A percentile compares a stretch with the other conserved stretches of the same genome.
Conservation (phyloP, 495 filamentous ascomycete genomes). For the Xylaria intraflava region DNA sequence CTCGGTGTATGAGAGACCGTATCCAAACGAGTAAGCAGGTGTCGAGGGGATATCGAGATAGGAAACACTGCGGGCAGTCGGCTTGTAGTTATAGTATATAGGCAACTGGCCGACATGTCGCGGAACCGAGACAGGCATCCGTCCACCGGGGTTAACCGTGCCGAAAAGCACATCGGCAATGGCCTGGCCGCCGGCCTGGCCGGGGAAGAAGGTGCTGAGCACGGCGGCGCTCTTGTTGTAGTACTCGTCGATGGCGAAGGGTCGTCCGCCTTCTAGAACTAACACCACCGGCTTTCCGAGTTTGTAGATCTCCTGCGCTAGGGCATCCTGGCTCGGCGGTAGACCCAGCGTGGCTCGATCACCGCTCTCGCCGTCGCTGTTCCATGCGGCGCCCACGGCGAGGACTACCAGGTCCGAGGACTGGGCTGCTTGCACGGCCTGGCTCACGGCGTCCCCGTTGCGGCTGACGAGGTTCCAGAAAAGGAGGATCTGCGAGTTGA, state of each 20-base stretch:
- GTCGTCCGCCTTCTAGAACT: constrained; percentile 38
- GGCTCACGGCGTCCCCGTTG: constrained; percentile 25
- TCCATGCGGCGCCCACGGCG: constrained; percentile 37
- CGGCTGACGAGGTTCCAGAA: constrained; percentile 43
- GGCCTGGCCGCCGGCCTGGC: constrained; percentile 43
- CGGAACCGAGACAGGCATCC: constrained; percentile 34
- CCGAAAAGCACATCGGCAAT: constrained; percentile 43
- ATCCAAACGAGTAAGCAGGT: constrained; percentile 32
- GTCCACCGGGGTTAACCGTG: constrained; percentile 36
- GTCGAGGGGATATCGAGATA: constrained; percentile 29
- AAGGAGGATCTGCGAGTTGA: constrained; percentile 38
- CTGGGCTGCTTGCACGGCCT: constrained; percentile 30
- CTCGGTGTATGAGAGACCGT: constrained; percentile 34
- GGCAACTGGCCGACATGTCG: constrained; percentile 31
- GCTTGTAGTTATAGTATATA: constrained; percentile 37
- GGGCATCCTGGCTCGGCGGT: constrained; percentile 23
- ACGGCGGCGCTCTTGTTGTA: constrained; percentile 33
- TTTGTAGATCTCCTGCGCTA: constrained; percentile 32
- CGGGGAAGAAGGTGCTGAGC: constrained; percentile 34
- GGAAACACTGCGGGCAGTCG: constrained; percentile 22
- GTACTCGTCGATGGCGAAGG: constrained; percentile 37
- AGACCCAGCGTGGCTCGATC: constrained; percentile 37
- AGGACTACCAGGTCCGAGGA: constrained; percentile 36
- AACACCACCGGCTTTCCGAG: constrained; percentile 37
- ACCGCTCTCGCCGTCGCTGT: constrained; percentile 40